Percentiles rank a stretch among this genome's conserved stretches.
Evolutionary conservation across 2,329 filamentous ascomycete genomes (phyloP).

Genomic region (Neophaeococcomyces aloes): DNA sequence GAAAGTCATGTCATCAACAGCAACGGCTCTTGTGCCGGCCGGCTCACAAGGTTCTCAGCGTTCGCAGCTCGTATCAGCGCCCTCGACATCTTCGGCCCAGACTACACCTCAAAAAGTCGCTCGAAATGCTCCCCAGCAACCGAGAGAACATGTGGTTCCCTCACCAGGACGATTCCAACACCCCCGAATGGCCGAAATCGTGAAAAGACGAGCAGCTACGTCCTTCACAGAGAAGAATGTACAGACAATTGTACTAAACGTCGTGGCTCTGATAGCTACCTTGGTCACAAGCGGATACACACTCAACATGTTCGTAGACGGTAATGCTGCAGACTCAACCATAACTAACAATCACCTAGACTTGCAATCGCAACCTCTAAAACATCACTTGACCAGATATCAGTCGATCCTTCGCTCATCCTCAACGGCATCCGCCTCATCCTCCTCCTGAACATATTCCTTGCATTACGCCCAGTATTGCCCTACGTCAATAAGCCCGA

Average conservation of each 20-base stretch:
- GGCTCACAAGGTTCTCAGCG: neutral
- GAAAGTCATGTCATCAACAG: slow-evolving; percentile 3
- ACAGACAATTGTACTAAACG: slow-evolving; percentile 58
- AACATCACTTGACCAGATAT: slow-evolving; percentile 30
- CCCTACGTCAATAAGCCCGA: slow-evolving; percentile 53
- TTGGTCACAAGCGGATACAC: slow-evolving; percentile 30
- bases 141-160: slow-evolving; percentile 13
- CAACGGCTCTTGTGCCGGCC: slow-evolving; percentile 3
- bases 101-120: neutral
- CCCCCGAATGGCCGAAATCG: slow-evolving; percentile 78
- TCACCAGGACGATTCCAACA: slow-evolving; percentile 77
- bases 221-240: slow-evolving; percentile 72
- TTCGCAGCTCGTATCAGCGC: neutral
- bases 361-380: slow-evolving; percentile 25
- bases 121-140: neutral
- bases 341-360: slow-evolving; percentile 23
- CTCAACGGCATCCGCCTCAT: slow-evolving; percentile 51
- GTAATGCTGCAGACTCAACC: slow-evolving; percentile 13
- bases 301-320: slow-evolving; percentile 16
- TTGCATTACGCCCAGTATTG: slow-evolving; percentile 59
- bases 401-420: slow-evolving; percentile 28
- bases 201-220: slow-evolving; percentile 63
- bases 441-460: slow-evolving; percentile 58
- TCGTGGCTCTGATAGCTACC: slow-evolving; percentile 42
- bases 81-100: neutral